A percentile compares a stretch with the other conserved stretches of the same genome.
phyloP scores from a whole-genome alignment of 2,329 filamentous ascomycete species.

The Cadophora sp. region DNA sequence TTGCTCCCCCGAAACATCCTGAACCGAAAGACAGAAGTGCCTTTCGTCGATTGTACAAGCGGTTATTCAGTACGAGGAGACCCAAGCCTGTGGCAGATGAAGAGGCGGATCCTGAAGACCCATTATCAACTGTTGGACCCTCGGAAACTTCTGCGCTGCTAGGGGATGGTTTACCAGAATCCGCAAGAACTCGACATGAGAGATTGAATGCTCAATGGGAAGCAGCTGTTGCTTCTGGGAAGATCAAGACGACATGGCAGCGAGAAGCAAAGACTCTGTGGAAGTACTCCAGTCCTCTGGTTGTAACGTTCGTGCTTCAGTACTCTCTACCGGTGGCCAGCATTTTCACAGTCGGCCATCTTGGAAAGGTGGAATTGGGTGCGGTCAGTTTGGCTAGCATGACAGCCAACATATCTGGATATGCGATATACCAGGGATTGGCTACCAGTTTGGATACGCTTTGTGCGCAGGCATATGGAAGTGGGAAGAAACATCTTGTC shows the following conservation, averaged over 20 bases:
- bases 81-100: slow-evolving; percentile 50
- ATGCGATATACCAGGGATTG: slow-evolving; percentile 81
- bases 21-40: slow-evolving; percentile 46
- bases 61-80: slow-evolving; percentile 63
- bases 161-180: slow-evolving; percentile 49
- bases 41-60: slow-evolving; percentile 49
- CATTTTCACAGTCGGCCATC: slow-evolving; percentile 78
- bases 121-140: slow-evolving; percentile 41
- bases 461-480: slow-evolving; percentile 93
- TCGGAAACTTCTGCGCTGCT: slow-evolving; percentile 50
- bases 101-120: slow-evolving; percentile 41
- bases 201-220: slow-evolving; percentile 80
- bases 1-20: slow-evolving; percentile 66
- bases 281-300: slow-evolving; percentile 73
- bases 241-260: slow-evolving; percentile 90
- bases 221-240: slow-evolving; percentile 79
- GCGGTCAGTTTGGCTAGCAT: slow-evolving; percentile 75
- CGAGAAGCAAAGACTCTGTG: slow-evolving; percentile 84
- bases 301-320: slow-evolving; percentile 78
- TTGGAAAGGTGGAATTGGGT: slow-evolving; percentile 74
- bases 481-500: slow-evolving; percentile 86
- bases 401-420: slow-evolving; percentile 81
- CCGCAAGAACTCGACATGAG: slow-evolving; percentile 57
- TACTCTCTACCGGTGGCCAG: slow-evolving; percentile 85
- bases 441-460: slow-evolving; percentile 91